Conservation (phyloP, 306 rosid genomes). For the Cucumis sativus region Cucumber_9930_V3 NC_026661.2:4799501-4800000, state of each 20-base stretch:
- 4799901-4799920: not conserved
- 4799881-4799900: not conserved
- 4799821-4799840: not conserved
- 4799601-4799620: conserved; percentile 94
- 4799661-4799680: not conserved
- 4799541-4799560: conserved; percentile 76
- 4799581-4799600: conserved; percentile 70
- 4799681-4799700: not conserved
- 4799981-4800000: not conserved
- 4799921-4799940: not conserved
- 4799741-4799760: conserved; percentile 74
- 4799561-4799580: conserved; percentile 60
- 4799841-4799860: not conserved
- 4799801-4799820: conserved; percentile 22
- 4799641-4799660: not conserved
- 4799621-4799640: not conserved
- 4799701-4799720: not conserved
- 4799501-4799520: conserved; percentile 84
- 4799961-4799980: not conserved
- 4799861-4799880: not conserved
- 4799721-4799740: conserved; percentile 45
- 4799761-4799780: conserved; percentile 44
- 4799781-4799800: conserved; percentile 47
- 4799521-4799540: conserved; percentile 74
- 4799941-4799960: not conserved